A percentile compares a stretch with the other conserved stretches of the same genome.
Evolutionary conservation across 805 yeast genomes (phyloP).

Genomic region (Wickerhamiella occidentalis): DNA sequence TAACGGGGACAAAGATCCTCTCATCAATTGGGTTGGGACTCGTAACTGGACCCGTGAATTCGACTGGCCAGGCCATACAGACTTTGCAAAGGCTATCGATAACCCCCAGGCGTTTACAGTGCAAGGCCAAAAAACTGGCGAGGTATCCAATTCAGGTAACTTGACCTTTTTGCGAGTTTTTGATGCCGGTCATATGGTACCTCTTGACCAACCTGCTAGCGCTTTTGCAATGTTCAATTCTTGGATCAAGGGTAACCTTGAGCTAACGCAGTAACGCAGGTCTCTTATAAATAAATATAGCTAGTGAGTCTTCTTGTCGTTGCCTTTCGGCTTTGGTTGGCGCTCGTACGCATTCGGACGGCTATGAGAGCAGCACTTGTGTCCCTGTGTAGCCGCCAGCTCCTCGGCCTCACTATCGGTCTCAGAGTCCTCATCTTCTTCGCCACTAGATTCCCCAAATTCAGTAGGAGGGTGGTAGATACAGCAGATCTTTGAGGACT

Average conservation of each 20-base stretch:
- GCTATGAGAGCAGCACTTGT: slow-evolving; percentile 16
- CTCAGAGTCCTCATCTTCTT: slow-evolving; percentile 29
- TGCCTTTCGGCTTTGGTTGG: slow-evolving; percentile 40
- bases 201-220: slow-evolving; percentile 71
- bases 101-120: slow-evolving; percentile 27
- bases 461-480: slow-evolving; percentile 34
- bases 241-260: slow-evolving; percentile 60
- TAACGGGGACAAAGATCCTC: slow-evolving; percentile 93
- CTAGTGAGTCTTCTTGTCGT: neutral
- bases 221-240: slow-evolving; percentile 71
- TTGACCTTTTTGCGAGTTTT: slow-evolving; percentile 74
- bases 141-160: slow-evolving; percentile 56
- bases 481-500: slow-evolving; percentile 83
- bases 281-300: neutral
- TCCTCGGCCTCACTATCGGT: slow-evolving; percentile 27
- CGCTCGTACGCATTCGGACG: slow-evolving; percentile 79
- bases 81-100: slow-evolving; percentile 36
- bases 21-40: slow-evolving; percentile 94
- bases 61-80: slow-evolving; percentile 50
- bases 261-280: neutral
- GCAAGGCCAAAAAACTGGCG: slow-evolving; percentile 44
- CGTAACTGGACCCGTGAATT: slow-evolving; percentile 69
- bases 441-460: slow-evolving; percentile 30
- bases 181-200: slow-evolving; percentile 95
- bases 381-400: slow-evolving; percentile 24